Conservation (phyloP, 495 filamentous ascomycete species). For the Penicillium paxilli region DNA sequence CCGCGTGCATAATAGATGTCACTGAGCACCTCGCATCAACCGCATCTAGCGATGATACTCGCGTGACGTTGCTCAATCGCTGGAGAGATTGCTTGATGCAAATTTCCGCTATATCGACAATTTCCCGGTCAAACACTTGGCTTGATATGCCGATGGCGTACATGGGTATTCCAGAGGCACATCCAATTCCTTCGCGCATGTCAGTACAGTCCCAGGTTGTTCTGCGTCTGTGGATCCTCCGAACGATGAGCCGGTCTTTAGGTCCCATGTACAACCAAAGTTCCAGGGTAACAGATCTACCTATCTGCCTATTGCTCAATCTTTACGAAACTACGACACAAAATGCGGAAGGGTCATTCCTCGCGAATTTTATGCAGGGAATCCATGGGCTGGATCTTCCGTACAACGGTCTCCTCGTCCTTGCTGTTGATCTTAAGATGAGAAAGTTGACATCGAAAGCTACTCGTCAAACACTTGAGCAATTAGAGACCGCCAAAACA, state of each 20-base stretch:
- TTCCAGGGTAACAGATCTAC: conserved; percentile 20
- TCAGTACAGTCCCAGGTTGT: conserved; percentile 30
- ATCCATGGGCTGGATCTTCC: conserved; percentile 37
- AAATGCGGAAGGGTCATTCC: conserved; percentile 18
- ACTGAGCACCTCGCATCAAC: conserved; percentile 31
- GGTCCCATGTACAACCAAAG: conserved; percentile 23
- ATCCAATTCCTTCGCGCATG: neutral
- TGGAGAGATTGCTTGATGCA: conserved; percentile 35
- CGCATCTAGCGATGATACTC: conserved; percentile 7
- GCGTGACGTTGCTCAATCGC: conserved; percentile 22
- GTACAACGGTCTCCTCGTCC: conserved; percentile 28
- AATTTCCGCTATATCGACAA: conserved; percentile 16
- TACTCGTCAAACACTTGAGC: conserved; percentile 24
- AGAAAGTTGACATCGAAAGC: conserved; percentile 23
- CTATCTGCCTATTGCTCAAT: conserved; percentile 29
- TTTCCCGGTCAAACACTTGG: conserved; percentile 31
- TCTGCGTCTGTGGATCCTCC: conserved; percentile 40
- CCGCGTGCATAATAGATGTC: conserved; percentile 30
- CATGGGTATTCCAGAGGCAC: neutral
- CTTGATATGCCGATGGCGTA: conserved; percentile 16
- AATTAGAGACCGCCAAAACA: conserved; percentile 30
- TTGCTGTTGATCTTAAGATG: conserved; percentile 29
- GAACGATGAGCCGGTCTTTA: conserved; percentile 25
- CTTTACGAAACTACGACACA: conserved; percentile 25
- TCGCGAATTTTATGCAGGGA: conserved; percentile 28